A percentile compares a stretch with the other conserved stretches of the same genome.
Conservation (phyloP, 495 filamentous ascomycete genomes). For the Xylaria nigripes region DNA sequence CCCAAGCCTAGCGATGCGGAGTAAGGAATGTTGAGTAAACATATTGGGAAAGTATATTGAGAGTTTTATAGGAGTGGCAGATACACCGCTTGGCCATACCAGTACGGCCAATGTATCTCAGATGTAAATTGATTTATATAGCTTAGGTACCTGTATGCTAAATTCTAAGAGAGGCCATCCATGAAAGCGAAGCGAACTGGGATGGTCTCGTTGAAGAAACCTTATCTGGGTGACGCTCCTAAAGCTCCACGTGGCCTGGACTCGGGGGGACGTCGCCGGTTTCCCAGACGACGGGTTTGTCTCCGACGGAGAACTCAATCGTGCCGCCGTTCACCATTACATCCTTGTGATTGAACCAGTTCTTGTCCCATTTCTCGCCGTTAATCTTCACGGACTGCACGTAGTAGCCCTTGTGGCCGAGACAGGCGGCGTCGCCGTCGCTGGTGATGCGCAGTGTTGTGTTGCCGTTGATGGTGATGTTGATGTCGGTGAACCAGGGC, state of each 20-base stretch:
- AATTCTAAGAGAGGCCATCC: no score
- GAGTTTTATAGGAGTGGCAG: no score
- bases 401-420: constrained; percentile 19
- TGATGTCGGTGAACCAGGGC: constrained; percentile 50
- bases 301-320: constrained; percentile 52
- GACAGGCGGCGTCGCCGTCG: constrained; percentile 21
- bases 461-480: constrained; percentile 46
- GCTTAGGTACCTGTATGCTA: no score
- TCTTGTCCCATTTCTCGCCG: constrained; percentile 40
- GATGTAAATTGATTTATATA: no score
- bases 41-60: no score
- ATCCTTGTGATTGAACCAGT: constrained; percentile 55
- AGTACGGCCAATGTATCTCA: no score
- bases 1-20: no score
- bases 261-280: constrained; percentile 49
- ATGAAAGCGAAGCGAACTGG: no score
- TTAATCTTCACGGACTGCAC: constrained; percentile 45
- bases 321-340: constrained; percentile 50
- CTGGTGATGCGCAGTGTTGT: constrained; percentile 42
- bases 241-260: constrained; percentile 21
- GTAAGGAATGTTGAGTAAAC: no score
- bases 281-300: constrained; percentile 43
- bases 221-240: no score
- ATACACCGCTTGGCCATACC: no score
- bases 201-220: no score